Base-by-base conservation (phyloP, 2,329 filamentous ascomycete species). In the Diplodia scrobiculata region DNA sequence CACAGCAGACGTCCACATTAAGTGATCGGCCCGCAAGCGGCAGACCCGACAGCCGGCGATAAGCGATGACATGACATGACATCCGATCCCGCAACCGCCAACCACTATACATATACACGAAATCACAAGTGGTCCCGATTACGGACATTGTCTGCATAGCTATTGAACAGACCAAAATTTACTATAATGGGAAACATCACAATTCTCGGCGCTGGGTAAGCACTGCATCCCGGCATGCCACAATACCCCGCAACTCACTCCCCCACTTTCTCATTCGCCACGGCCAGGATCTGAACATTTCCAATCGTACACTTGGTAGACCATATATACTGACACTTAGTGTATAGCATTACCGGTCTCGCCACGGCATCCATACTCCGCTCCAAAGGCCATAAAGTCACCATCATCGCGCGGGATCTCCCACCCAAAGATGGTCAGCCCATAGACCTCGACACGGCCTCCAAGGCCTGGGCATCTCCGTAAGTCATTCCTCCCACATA, bases 331-430 rank as follows among this genome's bases (percentile, higher is more conserved):
- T 58, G 38, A 48, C 41, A 5, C 17, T 19, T 29, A 11, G 5
- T n/a, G 5, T n/a, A 7, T 27, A 69, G 68, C 27, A 69, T 69
- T 34, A 69, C 67, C 41, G 68, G 72, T 63, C 70, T 78, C 68
- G 66, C 72, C 5, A 73, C 71, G 5, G 76, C 75, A 3, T 74
- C 73, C 59, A 68, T 65, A 11, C 70, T 78, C 25, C 68, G 74
- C 7, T 51, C 64, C 9, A 54, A 67, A 32, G 54, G 71, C 48
- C 70, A 74, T 67, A 68, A 71, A 11, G 67, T 77, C 17, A 78
- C 75, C n/a, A 73, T 78, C 41, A 69, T 76, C 19, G 76, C 73
- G 11, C 68, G 71, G 25, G 68, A 77, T 67, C 68, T 77, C n/a
- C 63, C 63, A n/a, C 58, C 58, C 41, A 13, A 45, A 14, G n/a